Evolutionary conservation across 2,329 filamentous ascomycete genomes (phyloP), one percentile per base, ranked within the genome.

Genomic region (Diaporthe citrichinensis): DNA sequence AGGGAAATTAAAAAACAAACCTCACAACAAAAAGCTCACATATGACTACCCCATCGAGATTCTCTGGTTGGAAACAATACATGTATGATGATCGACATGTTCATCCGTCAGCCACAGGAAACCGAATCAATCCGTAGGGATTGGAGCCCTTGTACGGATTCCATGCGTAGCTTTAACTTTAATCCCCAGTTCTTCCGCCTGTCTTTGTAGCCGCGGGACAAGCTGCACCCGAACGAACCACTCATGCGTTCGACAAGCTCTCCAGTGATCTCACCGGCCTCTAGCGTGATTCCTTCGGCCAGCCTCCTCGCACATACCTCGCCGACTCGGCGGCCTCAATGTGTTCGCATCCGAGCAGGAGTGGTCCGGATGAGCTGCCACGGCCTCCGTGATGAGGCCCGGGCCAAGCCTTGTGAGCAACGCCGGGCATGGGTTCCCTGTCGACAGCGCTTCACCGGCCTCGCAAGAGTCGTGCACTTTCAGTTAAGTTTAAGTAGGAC

Each of bases 401-500:
- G 3, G 36, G 36, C 58, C 36, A 25, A 41, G 36, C 36, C 12
- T 17, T 28, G 31, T 28, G 36, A 20, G 4, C 23, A 9, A 34
- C n/a, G 23, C n/a, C 58, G 14, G n/a, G 59, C 39, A 28, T 62
- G 59, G 39, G 12, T 49, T 34, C 28, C 61, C 61, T 67, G 61
- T 49, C 61, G 15, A 65, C 17, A 28, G 20, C 14, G 28, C 17
- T 7, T 34, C 28, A 20, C 28, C 25, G 14, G 36, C 61, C 28
- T 67, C 61, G 61, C 44, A 67, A 67, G 61, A 51, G 10, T n/a
- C 28, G 44, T 31, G 61, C 61, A 23, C 23, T 36, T 51, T 15
- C 28, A 67, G 44, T 49, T 49, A 31, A 46, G 61, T 20, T 34
- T 31, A 14, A 15, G 17, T 8, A 23, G 23, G 9, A 25, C 25